These are phyloP conservation scores for Penicillium soppii DNA, from an alignment of 495 filamentous ascomycete genomes.

Conservation along the genomic window DNA sequence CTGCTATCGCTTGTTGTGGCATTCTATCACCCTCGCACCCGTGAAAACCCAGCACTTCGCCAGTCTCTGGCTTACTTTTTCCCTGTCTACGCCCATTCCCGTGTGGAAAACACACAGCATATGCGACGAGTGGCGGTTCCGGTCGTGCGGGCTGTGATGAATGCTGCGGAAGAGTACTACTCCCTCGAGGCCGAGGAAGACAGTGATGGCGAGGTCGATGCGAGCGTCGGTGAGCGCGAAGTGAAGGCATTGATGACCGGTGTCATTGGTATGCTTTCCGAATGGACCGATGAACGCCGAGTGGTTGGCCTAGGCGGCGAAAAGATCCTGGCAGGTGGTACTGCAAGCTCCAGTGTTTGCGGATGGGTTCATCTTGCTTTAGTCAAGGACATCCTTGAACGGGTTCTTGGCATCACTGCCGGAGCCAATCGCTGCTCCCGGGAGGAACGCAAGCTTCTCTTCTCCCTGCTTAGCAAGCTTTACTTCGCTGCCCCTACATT, in stretches of 20 bases:
- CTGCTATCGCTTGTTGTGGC: slow-evolving; percentile 78
- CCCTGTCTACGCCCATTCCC: slow-evolving; percentile 88
- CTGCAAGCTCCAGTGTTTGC: slow-evolving; percentile 50
- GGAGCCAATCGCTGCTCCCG: slow-evolving; percentile 49
- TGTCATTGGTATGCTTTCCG: slow-evolving; percentile 77
- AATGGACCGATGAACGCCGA: slow-evolving; percentile 95
- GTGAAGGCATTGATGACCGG: slow-evolving; percentile 74
- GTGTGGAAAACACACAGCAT: slow-evolving; percentile 71
- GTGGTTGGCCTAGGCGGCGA: slow-evolving; percentile 69
- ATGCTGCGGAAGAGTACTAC: slow-evolving; percentile 49
- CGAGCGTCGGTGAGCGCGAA: slow-evolving; percentile 72
- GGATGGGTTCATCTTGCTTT: slow-evolving; percentile 53
- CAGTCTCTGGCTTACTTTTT: slow-evolving; percentile 94
- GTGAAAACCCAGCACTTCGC: slow-evolving; percentile 78
- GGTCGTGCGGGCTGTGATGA: slow-evolving; percentile 62
- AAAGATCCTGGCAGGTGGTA: slow-evolving; percentile 48
- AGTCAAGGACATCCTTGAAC: slow-evolving; percentile 36
- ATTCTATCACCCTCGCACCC: slow-evolving; percentile 88
- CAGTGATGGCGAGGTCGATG: slow-evolving; percentile 56
- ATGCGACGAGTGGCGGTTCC: slow-evolving; percentile 71
- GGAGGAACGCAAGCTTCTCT: slow-evolving; percentile 83
- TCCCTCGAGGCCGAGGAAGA: slow-evolving; percentile 55
- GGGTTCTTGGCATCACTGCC: slow-evolving; percentile 31
- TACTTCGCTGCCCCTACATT: slow-evolving; percentile 61
- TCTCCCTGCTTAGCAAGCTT: slow-evolving; percentile 77